Evolutionary conservation across 1,284 basidiomycete species (phyloP).

Genomic region (Irpex rosettiformis): DNA sequence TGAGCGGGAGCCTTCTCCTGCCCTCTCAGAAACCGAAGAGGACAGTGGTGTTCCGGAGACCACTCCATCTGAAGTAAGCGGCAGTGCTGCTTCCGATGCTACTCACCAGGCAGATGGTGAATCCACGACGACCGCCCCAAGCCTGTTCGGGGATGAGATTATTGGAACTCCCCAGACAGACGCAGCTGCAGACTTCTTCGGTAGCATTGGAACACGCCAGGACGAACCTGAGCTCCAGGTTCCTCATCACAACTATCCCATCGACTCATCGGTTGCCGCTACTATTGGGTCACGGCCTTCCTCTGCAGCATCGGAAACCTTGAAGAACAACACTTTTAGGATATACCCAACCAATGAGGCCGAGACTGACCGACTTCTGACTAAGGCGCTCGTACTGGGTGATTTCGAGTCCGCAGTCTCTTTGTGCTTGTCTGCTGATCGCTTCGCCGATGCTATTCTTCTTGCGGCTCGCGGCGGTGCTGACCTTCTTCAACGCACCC

Average conservation of each 20-base stretch:
- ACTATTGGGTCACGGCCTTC: slow-evolving; percentile 87
- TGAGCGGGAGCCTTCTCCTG: slow-evolving; percentile 38
- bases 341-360: slow-evolving; percentile 91
- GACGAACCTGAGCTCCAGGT: slow-evolving; percentile 62
- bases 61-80: slow-evolving; percentile 74
- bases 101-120: slow-evolving; percentile 67
- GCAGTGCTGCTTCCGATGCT: slow-evolving; percentile 58
- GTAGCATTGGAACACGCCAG: slow-evolving; percentile 63
- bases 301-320: slow-evolving; percentile 73
- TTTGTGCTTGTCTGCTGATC: slow-evolving; percentile 85
- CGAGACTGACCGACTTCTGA: slow-evolving; percentile 86
- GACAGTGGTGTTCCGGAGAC: slow-evolving; percentile 48
- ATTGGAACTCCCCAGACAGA: slow-evolving; percentile 59
- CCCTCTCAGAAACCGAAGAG: slow-evolving; percentile 38
- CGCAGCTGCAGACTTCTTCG: slow-evolving; percentile 88
- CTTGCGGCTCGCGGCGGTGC: slow-evolving; percentile 90
- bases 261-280: slow-evolving; percentile 88
- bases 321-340: slow-evolving; percentile 81
- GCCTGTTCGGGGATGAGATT: slow-evolving; percentile 84
- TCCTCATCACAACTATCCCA: slow-evolving; percentile 74
- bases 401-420: slow-evolving; percentile 94
- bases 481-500: slow-evolving; percentile 86
- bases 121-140: slow-evolving; percentile 78
- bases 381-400: slow-evolving; percentile 90
- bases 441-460: slow-evolving; percentile 93